Evolutionary conservation across 2,329 filamentous ascomycete genomes (phyloP).

Genomic region (Dichotomopilus funicola): DNA sequence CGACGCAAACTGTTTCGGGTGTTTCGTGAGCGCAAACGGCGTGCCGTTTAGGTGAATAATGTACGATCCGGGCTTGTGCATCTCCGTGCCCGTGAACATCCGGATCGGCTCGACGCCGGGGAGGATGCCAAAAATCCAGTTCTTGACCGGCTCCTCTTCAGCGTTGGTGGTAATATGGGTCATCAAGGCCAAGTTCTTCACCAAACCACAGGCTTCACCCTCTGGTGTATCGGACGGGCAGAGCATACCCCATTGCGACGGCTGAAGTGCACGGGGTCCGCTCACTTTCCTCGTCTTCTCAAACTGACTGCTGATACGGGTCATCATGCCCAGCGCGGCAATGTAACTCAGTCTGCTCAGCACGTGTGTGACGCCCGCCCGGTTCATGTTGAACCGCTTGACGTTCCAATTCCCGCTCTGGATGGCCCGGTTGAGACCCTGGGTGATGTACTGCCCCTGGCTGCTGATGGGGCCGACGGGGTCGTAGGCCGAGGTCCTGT

Average conservation of each 20-base stretch:
- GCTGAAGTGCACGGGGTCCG: conserved; percentile 89
- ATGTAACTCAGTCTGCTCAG: conserved; percentile 95
- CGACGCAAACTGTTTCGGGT: conserved; percentile 79
- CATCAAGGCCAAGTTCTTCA: conserved; percentile 98
- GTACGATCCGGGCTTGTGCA: conserved; percentile 78
- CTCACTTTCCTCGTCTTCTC: conserved; percentile 97
- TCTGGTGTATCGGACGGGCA: conserved; percentile 96
- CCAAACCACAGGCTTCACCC: conserved; percentile 94
- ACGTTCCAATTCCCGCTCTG: conserved; percentile 97
- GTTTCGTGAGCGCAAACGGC: conserved; percentile 77
- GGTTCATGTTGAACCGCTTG: conserved; percentile 98
- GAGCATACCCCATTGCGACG: conserved; percentile 97
- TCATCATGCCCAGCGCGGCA: conserved; percentile 98
- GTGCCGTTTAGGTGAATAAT: conserved; percentile 95
- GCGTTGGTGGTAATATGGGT: conserved; percentile 98
- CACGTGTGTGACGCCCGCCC: conserved; percentile 93
- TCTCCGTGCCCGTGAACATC: conserved; percentile 67
- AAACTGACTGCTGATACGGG: conserved; percentile 94
- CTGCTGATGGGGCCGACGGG: conserved; percentile 77
- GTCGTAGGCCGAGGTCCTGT: conserved; percentile 81
- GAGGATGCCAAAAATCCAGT: conserved; percentile 80
- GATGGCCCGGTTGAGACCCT: conserved; percentile 91
- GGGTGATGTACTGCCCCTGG: conserved; percentile 79
- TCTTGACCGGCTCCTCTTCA: conserved; percentile 82
- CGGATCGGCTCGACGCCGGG: conserved; percentile 74